phyloP scores from a whole-genome alignment of 345 rosid species.

The Ricinus communis region DNA sequence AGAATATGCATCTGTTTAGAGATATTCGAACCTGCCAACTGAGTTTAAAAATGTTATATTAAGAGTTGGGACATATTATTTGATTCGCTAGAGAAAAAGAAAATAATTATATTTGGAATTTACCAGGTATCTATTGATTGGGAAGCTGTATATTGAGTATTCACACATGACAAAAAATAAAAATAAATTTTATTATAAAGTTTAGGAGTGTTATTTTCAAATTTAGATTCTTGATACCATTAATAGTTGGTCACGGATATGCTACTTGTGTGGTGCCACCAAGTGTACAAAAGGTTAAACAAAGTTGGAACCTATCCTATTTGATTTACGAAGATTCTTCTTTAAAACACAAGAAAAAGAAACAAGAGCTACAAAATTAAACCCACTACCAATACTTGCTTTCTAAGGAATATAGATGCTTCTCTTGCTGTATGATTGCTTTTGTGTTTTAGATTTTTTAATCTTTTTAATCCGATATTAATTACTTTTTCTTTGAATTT shows the following conservation, averaged over 20 bases:
- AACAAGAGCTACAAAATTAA: background rate
- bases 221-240: constrained; percentile 8
- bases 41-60: no score
- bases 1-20: no score
- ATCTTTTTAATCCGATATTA: no score
- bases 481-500: no score
- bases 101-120: no score
- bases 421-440: background rate
- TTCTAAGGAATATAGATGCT: background rate
- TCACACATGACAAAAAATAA: no score
- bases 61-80: no score
- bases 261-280: background rate
- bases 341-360: background rate
- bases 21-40: no score
- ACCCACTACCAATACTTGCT: background rate
- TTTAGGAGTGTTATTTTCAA: background rate
- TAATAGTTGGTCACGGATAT: constrained; percentile 5
- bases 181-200: no score
- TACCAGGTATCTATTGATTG: no score
- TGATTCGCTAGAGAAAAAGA: no score
- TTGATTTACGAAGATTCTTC: background rate
- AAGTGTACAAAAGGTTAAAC: background rate
- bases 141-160: no score
- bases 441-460: background rate
- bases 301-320: background rate